These are phyloP conservation scores for Cordyceps javanica DNA, from an alignment of 2,329 filamentous ascomycete genomes.

Conservation along the genomic window DNA sequence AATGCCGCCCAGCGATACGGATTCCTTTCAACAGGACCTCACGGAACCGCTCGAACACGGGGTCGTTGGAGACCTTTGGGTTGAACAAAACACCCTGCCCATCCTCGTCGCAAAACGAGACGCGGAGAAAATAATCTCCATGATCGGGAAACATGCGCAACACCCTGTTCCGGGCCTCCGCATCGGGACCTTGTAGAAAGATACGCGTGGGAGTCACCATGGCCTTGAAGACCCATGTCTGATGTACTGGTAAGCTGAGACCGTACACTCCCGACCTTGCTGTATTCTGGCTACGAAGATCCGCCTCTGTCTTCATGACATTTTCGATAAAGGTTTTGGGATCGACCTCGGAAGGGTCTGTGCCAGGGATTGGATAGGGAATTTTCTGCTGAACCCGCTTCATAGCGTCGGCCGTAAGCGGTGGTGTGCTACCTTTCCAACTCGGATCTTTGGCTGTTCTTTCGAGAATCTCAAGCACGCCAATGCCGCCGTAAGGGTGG, in stretches of 20 bases:
- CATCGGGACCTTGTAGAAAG: constrained; percentile 53
- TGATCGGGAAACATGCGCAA: constrained; percentile 56
- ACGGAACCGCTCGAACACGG: constrained; percentile 55
- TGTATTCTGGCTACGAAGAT: constrained; percentile 23
- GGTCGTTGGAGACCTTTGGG: constrained; percentile 36
- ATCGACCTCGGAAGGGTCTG: constrained; percentile 35
- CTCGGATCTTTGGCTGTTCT: constrained; percentile 21
- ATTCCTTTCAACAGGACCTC: constrained; percentile 53
- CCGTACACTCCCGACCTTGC: constrained; percentile 24
- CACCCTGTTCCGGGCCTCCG: constrained; percentile 64
- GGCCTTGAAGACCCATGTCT: constrained; percentile 48
- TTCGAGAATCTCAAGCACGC: constrained; percentile 40
- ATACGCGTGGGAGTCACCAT: constrained; percentile 55
- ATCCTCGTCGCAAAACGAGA: constrained; percentile 69
- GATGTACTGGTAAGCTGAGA: constrained; percentile 27
- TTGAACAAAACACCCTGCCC: constrained; percentile 57
- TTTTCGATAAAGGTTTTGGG: constrained; percentile 32
- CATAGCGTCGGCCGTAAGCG: constrained; percentile 48
- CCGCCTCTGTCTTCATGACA: constrained; percentile 35
- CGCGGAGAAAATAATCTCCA: constrained; percentile 60
- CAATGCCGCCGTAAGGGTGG: constrained; percentile 44
- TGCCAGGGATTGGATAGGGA: constrained; percentile 46
- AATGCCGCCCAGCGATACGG: constrained; percentile 55
- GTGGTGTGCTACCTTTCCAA: constrained; percentile 22
- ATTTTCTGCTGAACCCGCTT: constrained; percentile 46